A percentile compares a stretch with the other conserved stretches of the same genome.
phyloP scores from a whole-genome alignment of 768 basidiomycete species.

The Auriscalpium microsporum region DNA sequence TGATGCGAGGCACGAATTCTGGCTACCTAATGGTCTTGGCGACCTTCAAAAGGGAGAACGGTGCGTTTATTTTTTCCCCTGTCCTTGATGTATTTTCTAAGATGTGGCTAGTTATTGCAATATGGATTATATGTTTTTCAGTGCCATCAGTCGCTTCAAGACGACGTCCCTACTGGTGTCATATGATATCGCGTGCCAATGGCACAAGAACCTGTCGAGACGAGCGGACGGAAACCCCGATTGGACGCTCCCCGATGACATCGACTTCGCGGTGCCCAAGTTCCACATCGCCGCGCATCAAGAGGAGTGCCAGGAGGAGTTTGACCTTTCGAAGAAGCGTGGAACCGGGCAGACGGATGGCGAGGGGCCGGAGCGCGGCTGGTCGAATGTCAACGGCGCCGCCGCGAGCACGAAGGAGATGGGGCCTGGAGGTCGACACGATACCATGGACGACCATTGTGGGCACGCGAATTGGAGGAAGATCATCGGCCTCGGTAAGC shows the following conservation, averaged over 20 bases:
- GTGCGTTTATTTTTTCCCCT: background rate
- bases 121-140: background rate
- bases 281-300: slow-evolving; percentile 24
- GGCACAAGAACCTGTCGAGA: background rate
- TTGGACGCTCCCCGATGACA: background rate
- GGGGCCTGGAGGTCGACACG: slow-evolving; percentile 21
- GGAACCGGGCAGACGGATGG: slow-evolving; percentile 27
- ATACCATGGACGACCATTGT: slow-evolving; percentile 21
- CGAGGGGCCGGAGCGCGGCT: slow-evolving; percentile 26
- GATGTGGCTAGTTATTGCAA: background rate
- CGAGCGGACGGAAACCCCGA: background rate
- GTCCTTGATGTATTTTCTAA: too few relatives aligned
- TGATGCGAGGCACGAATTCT: background rate
- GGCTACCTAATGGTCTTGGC: background rate
- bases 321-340: slow-evolving; percentile 15
- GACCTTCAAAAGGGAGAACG: background rate
- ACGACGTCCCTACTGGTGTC: background rate
- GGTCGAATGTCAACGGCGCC: slow-evolving; percentile 21
- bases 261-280: slow-evolving; percentile 21
- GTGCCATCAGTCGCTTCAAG: background rate
- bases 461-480: slow-evolving; percentile 25
- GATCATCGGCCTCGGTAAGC: slow-evolving; percentile 15
- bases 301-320: slow-evolving; percentile 16
- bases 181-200: slow-evolving; percentile 25
- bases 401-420: slow-evolving; percentile 28